Conservation (phyloP, 2,329 filamentous ascomycete species). For the Penicillium sp. region DNA sequence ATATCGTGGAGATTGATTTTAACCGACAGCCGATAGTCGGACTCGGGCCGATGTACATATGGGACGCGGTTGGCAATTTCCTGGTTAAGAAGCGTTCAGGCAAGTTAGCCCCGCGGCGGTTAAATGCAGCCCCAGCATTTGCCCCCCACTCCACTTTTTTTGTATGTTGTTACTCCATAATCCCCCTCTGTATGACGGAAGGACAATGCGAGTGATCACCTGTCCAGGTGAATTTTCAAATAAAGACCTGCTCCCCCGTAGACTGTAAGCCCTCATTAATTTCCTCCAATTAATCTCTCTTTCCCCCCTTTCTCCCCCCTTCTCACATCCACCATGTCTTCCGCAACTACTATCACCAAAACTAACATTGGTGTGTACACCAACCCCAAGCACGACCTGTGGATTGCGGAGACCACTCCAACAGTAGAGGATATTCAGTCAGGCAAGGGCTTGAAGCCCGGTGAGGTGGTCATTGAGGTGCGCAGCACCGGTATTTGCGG, state of each 20-base stretch:
- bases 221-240: constrained; percentile 1
- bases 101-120: constrained; percentile 16
- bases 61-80: constrained; percentile 1
- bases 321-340: constrained; percentile 26
- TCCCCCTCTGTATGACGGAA: constrained; percentile 1
- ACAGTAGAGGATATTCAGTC: constrained; percentile 71
- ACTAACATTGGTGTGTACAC: constrained; percentile 95
- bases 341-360: constrained; percentile 57
- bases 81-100: constrained; percentile 4
- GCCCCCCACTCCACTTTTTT: too few species aligned
- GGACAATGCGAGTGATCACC: neutral
- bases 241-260: constrained; percentile 1
- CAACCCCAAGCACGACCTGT: constrained; percentile 88
- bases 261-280: neutral
- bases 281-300: constrained; percentile 6
- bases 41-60: constrained; percentile 16
- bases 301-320: constrained; percentile 16
- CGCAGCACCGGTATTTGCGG: constrained; percentile 97
- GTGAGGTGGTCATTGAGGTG: constrained; percentile 84
- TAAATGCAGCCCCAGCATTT: neutral
- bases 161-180: constrained; percentile 2
- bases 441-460: constrained; percentile 68
- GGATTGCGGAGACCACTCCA: constrained; percentile 78
- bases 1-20: constrained; percentile 3
- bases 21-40: constrained; percentile 21